phyloP scores from a whole-genome alignment of 2,329 filamentous ascomycete genomes.

The Endoconidiophora laricicola region DNA sequence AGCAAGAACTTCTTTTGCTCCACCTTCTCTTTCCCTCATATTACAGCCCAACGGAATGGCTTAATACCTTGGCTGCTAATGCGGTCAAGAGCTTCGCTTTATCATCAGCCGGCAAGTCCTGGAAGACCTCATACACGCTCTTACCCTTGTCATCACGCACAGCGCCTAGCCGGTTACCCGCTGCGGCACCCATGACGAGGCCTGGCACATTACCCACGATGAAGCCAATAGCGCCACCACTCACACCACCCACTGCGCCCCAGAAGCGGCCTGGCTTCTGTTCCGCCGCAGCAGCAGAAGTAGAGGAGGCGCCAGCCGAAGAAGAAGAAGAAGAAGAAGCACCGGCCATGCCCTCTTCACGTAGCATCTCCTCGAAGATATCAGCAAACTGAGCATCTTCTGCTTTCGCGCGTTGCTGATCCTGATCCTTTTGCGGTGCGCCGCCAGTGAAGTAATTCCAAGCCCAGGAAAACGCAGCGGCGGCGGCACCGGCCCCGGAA shows the following conservation, averaged over 20 bases:
- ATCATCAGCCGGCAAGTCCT: constrained; percentile 68
- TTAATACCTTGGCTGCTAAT: constrained; percentile 73
- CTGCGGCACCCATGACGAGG: constrained; percentile 74
- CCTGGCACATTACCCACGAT: constrained; percentile 89
- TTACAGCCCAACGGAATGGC: constrained; percentile 49
- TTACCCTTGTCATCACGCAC: constrained; percentile 82
- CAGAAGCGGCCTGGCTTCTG: constrained; percentile 50
- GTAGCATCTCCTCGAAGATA: constrained; percentile 79
- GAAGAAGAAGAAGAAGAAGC: constrained; percentile 23
- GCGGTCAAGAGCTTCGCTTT: constrained; percentile 67
- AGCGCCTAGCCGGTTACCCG: constrained; percentile 80
- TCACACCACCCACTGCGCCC: constrained; percentile 68
- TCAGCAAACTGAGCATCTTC: constrained; percentile 74
- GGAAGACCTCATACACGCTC: constrained; percentile 85
- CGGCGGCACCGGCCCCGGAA: constrained; percentile 22
- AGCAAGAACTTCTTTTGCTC: background rate
- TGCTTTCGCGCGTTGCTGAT: constrained; percentile 32
- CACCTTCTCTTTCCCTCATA: background rate
- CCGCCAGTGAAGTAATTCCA: constrained; percentile 41
- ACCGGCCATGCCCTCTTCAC: constrained; percentile 70
- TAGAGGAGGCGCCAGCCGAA: background rate
- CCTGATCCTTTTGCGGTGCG: constrained; percentile 20
- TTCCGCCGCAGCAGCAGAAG: background rate
- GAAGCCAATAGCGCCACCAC: constrained; percentile 81
- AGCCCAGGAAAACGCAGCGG: constrained; percentile 59